phyloP scores from a whole-genome alignment of 768 basidiomycete genomes.

The Phlebiopsis gigantea region DNA sequence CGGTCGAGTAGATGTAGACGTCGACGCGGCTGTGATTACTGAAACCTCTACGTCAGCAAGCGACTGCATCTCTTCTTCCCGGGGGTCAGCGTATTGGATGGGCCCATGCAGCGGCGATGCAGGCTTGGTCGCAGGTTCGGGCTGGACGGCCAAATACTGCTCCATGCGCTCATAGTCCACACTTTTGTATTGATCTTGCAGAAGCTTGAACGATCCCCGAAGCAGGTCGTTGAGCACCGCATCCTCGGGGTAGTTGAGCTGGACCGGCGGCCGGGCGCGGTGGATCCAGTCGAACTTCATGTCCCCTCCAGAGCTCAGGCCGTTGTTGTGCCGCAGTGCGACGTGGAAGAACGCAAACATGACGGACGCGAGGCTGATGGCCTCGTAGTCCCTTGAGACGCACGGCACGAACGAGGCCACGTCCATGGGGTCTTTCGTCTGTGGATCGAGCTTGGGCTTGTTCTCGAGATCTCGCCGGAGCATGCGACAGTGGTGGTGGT shows the following conservation, averaged over 20 bases:
- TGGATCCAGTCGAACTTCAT: neutral
- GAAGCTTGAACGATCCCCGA: neutral
- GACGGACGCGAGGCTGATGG: neutral
- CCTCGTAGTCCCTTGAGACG: no score
- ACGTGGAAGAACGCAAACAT: neutral
- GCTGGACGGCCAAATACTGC: no score
- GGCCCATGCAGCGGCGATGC: neutral
- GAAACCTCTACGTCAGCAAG: neutral
- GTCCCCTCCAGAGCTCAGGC: neutral
- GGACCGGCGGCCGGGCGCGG: neutral
- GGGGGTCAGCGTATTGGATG: neutral
- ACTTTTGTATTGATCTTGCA: neutral
- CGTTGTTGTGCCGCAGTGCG: neutral
- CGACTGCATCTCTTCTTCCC: neutral
- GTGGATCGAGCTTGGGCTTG: neutral
- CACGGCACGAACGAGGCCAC: no score
- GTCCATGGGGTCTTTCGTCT: no score
- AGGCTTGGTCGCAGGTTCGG: neutral
- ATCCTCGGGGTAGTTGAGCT: neutral
- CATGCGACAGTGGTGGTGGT: neutral
- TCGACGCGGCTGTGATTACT: neutral
- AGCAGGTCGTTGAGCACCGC: neutral
- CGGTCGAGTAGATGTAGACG: neutral
- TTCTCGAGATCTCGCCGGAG: neutral
- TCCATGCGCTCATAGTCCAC: neutral